Conservation (phyloP, 495 filamentous ascomycete species). For the Trichocladium uniseriatum region DNA sequence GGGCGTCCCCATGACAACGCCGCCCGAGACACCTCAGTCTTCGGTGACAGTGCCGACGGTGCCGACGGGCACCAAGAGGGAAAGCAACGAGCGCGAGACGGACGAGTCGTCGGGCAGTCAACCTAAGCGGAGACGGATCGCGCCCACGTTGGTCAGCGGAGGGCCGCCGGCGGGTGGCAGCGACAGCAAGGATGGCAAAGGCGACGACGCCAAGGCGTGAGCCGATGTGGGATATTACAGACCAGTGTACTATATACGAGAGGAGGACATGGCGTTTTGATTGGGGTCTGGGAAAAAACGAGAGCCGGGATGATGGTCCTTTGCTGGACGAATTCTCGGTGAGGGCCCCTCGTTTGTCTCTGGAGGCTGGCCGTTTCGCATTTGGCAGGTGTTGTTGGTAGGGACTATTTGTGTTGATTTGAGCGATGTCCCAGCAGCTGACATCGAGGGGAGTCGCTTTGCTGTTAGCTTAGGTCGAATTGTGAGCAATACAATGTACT, state of each 20-base stretch:
- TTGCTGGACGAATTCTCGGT: neutral
- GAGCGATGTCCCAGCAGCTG: too few relatives aligned
- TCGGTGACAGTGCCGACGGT: conserved; percentile 35
- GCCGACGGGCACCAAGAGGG: conserved; percentile 49
- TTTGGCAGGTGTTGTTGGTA: neutral
- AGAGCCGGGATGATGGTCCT: neutral
- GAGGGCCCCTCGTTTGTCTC: neutral
- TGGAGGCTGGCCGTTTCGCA: neutral
- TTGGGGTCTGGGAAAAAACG: neutral
- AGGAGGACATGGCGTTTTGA: neutral
- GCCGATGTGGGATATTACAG: too few relatives aligned
- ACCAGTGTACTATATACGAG: neutral
- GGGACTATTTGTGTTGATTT: neutral
- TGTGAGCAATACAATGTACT: neutral
- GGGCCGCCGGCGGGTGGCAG: conserved; percentile 1
- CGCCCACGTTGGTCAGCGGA: conserved; percentile 55
- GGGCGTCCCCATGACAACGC: conserved; percentile 56
- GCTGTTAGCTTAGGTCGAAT: too few relatives aligned
- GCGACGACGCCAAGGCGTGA: conserved; percentile 15
- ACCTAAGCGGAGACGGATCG: conserved; percentile 66
- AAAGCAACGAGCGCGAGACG: conserved; percentile 42
- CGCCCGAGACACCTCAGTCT: conserved; percentile 67
- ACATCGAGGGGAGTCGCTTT: too few relatives aligned
- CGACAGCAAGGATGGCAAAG: neutral
- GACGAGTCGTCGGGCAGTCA: conserved; percentile 36